Evolutionary conservation across 257 asterid species (phyloP), one percentile per base, ranked within the genome.

Genomic region (Scutellaria galericulata): DNA sequence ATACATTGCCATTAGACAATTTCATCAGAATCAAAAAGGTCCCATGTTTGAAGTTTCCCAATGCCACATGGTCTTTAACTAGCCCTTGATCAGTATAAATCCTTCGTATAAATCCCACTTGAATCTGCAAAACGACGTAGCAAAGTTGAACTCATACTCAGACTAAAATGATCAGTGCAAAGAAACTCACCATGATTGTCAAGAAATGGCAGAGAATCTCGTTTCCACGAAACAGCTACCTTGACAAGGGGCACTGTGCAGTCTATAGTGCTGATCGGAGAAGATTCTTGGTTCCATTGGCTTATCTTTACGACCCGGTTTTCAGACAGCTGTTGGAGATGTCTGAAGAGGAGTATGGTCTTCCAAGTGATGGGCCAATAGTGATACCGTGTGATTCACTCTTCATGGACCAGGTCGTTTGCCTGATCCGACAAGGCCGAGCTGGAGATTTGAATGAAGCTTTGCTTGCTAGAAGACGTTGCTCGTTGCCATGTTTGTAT

Each of bases 331-430:
- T 80, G 10, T 60, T 80, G 75, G 40, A 66, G 78, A 80, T 80
- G 69, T 80, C 84, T 0, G 84, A 80, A 41, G 84, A 80, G 65
- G 84, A 80, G 71, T 80, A 74, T 11, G 84, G 84, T 1, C 75
- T 75, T 15, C 84, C 63, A 8, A 53, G 75, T 4, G 56, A 83
- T 6, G 84, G 82, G 5, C 81, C 78, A 13, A 78, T 85, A 5
- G 71, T 77, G 5, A 42, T 79, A 0, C 80, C 83, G 3, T 79
- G 83, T 10, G 75, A 74, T 57, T 79, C 80, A 0, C 6, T 62
- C 56, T 69, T 81, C 77, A 61, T 78, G 71, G 83, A 80, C 68
- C 66, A 48, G 10, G 31, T 68, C 74, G 35, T 82, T 53, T 1
- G 56, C 60, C 56, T 78, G 50, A 75, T 75, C 65, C 65, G 64